Base-by-base conservation (phyloP, 805 yeast genomes). In the Wickerhamiella cacticola region DNA sequence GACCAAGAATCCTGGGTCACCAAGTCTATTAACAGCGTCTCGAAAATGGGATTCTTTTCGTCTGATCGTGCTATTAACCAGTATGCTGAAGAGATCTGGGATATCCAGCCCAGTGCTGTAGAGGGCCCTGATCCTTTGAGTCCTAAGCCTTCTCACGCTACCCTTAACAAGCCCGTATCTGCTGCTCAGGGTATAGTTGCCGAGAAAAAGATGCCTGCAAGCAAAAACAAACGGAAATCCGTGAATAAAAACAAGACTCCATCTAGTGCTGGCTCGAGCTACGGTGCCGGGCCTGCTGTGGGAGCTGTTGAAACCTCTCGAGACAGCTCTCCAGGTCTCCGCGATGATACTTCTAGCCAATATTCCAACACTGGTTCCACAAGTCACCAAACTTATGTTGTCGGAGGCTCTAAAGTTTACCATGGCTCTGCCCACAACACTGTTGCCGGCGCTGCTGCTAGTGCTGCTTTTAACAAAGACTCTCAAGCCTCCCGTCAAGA, bases 61-160 rank as follows among this genome's bases (percentile, higher is more conserved):
- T 78, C 88, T 52, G 96, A 87, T 64, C 74, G 96, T 65, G 85
- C 94, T 63, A 82, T 87, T 60, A 82, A 80, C 58, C 96, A 87
- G 63, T 87, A 87, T 56, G 94, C 96, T 28, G 95, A 84, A 55
- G 75, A 79, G 52, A 86, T 87, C 59, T 87, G 96, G 96, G 82
- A 87, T 60, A 76, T 86, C 53, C 95, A 87, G 68, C 94, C 95
- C 15, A 42, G 61, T 38, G 33, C 50, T 18, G 50, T 48, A 8
- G 50, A 48, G 19, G 40, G 28, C 2, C 15, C 22, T 16, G 47
- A 48, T 12, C 48, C 43, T 23, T 18, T 34, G 41, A 29, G 39
- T 6, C 42, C 42, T 12, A 35, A 22, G 23, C 8, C 21, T 9
- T 21, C 29, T 7, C 19, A 12, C 13, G 19, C 28, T 10, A 24